These are phyloP conservation scores for Apium graveolens DNA, from an alignment of 129 eudicot genomes.

Conservation along the genomic window DNA sequence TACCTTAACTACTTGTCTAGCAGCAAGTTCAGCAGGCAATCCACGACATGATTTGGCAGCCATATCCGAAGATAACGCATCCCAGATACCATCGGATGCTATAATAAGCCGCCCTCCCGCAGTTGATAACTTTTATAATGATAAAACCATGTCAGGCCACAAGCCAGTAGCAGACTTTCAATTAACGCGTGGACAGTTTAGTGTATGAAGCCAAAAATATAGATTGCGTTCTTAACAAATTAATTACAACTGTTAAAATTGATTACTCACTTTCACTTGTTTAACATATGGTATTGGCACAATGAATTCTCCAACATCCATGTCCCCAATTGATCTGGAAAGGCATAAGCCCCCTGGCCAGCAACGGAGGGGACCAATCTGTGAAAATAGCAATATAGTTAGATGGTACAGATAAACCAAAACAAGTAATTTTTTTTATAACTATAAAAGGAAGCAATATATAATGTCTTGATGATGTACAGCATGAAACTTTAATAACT, in stretches of 20 bases:
- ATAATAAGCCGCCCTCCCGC: conserved; percentile 92
- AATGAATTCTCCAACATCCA: conserved; percentile 93
- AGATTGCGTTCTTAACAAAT: neutral
- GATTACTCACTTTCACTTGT: conserved; percentile 71
- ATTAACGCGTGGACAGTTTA: neutral
- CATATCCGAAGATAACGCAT: conserved; percentile 72
- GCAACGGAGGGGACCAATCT: conserved; percentile 96
- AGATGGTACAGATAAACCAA: neutral
- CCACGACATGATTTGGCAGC: conserved; percentile 89
- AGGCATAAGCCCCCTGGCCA: conserved; percentile 99
- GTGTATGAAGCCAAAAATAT: neutral
- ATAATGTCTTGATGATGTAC: neutral
- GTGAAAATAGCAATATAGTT: conserved; percentile 16
- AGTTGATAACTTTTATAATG: conserved; percentile 48
- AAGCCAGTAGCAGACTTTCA: neutral
- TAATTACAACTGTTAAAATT: neutral
- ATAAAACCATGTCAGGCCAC: conserved; percentile 11
- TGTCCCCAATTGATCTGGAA: conserved; percentile 91
- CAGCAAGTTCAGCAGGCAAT: conserved; percentile 93
- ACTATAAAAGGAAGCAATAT: neutral
- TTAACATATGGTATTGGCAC: conserved; percentile 92
- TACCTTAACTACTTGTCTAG: conserved; percentile 91
- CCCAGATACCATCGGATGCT: conserved; percentile 97
- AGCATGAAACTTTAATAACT: neutral
- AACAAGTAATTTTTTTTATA: neutral